Conservation (phyloP, 257 asterid genomes). For the Nicotiana benthamiana region DNA sequence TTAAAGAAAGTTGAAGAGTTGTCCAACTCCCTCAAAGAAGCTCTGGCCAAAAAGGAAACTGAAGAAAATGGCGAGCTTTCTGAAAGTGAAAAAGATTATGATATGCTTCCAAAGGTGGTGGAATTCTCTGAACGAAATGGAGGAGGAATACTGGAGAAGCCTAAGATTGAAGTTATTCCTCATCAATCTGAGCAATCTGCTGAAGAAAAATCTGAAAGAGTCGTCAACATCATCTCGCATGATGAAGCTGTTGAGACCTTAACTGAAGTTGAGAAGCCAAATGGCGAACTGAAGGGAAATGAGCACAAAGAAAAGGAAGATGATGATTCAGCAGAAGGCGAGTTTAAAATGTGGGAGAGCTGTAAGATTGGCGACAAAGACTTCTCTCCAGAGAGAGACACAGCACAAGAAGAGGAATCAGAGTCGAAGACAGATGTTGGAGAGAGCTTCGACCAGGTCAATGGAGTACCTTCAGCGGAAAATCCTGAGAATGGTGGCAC, state of each 20-base stretch:
- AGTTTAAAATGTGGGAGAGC: constrained; percentile 86
- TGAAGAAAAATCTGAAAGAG: constrained; percentile 21
- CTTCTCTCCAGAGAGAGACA: constrained; percentile 58
- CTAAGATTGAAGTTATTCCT: constrained; percentile 26
- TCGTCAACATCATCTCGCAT: constrained; percentile 4
- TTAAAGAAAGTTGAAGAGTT: constrained; percentile 53
- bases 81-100: constrained; percentile 82
- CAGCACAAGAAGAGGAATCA: constrained; percentile 64
- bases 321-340: constrained; percentile 49
- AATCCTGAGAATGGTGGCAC: constrained; percentile 40
- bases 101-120: constrained; percentile 82
- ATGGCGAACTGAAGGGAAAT: constrained; percentile 20
- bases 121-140: constrained; percentile 91
- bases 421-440: constrained; percentile 41
- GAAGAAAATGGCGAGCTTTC: constrained; percentile 65
- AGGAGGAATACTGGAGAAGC: constrained; percentile 35
- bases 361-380: constrained; percentile 84
- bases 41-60: constrained; percentile 39
- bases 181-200: constrained; percentile 25
- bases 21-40: constrained; percentile 69
- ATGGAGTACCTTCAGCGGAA: constrained; percentile 44
- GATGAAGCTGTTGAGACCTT: constrained; percentile 28
- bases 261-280: constrained; percentile 21
- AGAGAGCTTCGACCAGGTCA: constrained; percentile 34
- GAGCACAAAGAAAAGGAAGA: constrained; percentile 23